Conservation (phyloP, 345 rosid genomes). For the Geranium rotundifolium region DNA sequence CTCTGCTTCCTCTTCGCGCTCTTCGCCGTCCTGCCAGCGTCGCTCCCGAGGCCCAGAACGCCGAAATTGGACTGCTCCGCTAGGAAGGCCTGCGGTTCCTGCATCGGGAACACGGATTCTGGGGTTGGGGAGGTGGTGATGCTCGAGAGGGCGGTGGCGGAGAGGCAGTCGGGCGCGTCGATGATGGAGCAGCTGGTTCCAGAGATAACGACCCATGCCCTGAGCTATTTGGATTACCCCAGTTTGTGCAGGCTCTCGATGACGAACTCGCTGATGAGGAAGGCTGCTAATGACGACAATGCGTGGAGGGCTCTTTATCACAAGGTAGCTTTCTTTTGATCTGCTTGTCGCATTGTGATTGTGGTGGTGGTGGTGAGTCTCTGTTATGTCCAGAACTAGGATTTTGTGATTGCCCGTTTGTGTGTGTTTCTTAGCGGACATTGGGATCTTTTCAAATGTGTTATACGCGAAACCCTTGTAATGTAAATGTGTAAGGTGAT, state of each 20-base stretch:
- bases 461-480: too few species aligned
- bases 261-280: slow-evolving; percentile 97
- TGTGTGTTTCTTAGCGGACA: too few species aligned
- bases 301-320: slow-evolving; percentile 98
- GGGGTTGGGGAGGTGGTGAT: slow-evolving; percentile 14
- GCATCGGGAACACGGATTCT: background rate
- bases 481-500: too few species aligned
- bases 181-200: slow-evolving; percentile 99
- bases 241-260: slow-evolving; percentile 90
- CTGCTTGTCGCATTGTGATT: too few species aligned
- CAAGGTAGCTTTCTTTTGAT: slow-evolving; percentile 53
- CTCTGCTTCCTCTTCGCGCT: slow-evolving; percentile 32
- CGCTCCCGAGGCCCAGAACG: slow-evolving; percentile 16
- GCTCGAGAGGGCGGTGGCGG: slow-evolving; percentile 28
- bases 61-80: slow-evolving; percentile 15
- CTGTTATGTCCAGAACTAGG: background rate
- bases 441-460: too few species aligned
- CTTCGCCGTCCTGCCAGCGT: slow-evolving; percentile 20
- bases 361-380: too few species aligned
- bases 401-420: too few species aligned
- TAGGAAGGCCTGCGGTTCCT: slow-evolving; percentile 9
- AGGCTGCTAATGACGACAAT: slow-evolving; percentile 95
- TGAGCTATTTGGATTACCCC: slow-evolving; percentile 92
- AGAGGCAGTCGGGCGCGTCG: slow-evolving; percentile 67
- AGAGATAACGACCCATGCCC: slow-evolving; percentile 95